Evolutionary conservation across 2,329 filamentous ascomycete genomes (phyloP).

Genomic region (Fusarium sp.): DNA sequence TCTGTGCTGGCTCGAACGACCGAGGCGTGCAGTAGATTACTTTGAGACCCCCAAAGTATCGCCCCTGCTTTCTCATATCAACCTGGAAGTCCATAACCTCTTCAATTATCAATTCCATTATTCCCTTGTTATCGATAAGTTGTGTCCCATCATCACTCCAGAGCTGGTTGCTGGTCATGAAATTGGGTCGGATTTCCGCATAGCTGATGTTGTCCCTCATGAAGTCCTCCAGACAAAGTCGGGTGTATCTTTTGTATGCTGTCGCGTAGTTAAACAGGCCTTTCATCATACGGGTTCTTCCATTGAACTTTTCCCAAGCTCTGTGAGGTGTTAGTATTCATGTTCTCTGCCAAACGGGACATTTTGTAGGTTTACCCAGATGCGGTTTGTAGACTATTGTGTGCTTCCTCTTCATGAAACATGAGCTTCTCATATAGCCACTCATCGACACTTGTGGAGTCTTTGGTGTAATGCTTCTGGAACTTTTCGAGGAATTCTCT

Average conservation of each 20-base stretch:
- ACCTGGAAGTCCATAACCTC: slow-evolving; percentile 65
- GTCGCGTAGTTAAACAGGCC: slow-evolving; percentile 76
- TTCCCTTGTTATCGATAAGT: slow-evolving; percentile 67
- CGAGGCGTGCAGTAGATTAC: slow-evolving; percentile 79
- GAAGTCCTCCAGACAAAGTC: slow-evolving; percentile 70
- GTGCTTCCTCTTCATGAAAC: slow-evolving; percentile 71
- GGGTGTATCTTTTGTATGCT: slow-evolving; percentile 73
- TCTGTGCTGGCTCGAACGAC: slow-evolving; percentile 64
- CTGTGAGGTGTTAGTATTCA: slow-evolving; percentile 51
- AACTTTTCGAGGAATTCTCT: slow-evolving; percentile 57
- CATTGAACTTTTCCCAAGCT: slow-evolving; percentile 74
- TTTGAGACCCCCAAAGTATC: slow-evolving; percentile 73
- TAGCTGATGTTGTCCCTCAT: slow-evolving; percentile 76
- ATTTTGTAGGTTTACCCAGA: slow-evolving; percentile 61
- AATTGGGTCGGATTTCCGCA: slow-evolving; percentile 77
- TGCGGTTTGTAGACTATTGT: slow-evolving; percentile 63
- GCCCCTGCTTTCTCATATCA: slow-evolving; percentile 44
- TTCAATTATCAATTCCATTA: slow-evolving; percentile 71
- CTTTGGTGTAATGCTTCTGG: slow-evolving; percentile 42
- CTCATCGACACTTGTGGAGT: slow-evolving; percentile 51
- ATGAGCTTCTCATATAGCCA: slow-evolving; percentile 75
- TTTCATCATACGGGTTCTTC: slow-evolving; percentile 78
- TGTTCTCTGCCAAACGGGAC: background rate
- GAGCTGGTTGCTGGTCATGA: slow-evolving; percentile 73
- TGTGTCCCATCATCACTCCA: slow-evolving; percentile 67